Base-by-base conservation (phyloP, 2,329 filamentous ascomycete genomes). In the Neofusicoccum umdonicola region DNA sequence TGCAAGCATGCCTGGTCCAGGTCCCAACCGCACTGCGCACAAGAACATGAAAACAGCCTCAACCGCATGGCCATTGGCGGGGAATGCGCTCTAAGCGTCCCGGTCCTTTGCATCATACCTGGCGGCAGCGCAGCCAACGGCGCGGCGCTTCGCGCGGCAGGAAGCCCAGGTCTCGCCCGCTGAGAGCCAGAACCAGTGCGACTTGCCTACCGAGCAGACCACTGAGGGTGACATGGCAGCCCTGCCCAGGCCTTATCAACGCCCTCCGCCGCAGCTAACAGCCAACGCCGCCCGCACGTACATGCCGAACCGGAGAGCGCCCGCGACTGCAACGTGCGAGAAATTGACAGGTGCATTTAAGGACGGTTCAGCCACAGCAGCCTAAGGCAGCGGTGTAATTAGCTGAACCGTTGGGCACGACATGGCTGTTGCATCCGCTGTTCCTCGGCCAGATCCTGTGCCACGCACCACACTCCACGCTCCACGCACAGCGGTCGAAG, bases 321-420 rank as follows among this genome's bases (percentile, higher is more conserved):
- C 42, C 44, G 56, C 27, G 54, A 22, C 22, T 47, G 56, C 56
- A 60, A 60, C 56, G 56, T 60, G 56, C 56, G 56, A 60, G 41
- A 47, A 60, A 60, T 47, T 60, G 56, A 60, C 56, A 60, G 56
- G 56, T 60, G 56, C 56, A 47, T 47, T 37, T 35, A 45, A 60
- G 56, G 56, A 45, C 42, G 9, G 31, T 47, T 31, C 42, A 47
- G 56, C 56, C 56, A 60, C 56, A 35, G 56, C n/a, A 60, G 31
- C 56, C 56, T 47, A 37, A 60, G 41, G 42, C 41, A 60, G 56
- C 27, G 27, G 56, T 57, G 56, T 47, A 47, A 60, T 60, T 47
- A 34, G 42, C 41, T 60, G 42, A 37, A 60, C n/a, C 41, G 56
- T 60, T 60, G 56, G 42, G 27, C 56, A 31, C 54, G 39, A 45